phyloP scores from a whole-genome alignment of 371 early-diverging fungal genomes.

The Batkoa obscura region DNA sequence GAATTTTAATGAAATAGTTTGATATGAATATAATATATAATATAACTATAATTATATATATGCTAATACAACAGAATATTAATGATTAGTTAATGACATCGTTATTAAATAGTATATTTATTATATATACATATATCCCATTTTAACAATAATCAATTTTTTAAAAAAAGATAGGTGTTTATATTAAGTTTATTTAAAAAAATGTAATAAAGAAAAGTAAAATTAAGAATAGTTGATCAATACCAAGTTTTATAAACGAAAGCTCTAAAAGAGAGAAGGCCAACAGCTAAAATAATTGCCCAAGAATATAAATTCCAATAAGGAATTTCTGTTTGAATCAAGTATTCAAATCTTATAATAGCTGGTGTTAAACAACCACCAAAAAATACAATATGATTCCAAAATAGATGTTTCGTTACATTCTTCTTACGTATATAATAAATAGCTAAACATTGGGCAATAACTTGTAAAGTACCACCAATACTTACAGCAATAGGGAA shows the following conservation, averaged over 20 bases:
- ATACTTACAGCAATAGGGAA: not conserved
- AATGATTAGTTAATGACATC: no score
- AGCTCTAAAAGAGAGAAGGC: not conserved
- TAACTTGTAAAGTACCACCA: not conserved
- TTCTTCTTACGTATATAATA: not conserved
- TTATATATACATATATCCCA: no score
- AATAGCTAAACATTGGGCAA: not conserved
- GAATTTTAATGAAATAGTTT: no score
- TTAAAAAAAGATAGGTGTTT: no score
- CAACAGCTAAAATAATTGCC: not conserved
- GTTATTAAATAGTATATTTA: no score
- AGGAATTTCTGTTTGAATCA: not conserved
- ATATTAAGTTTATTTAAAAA: no score
- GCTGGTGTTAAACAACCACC: not conserved
- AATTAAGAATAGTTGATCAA: no score
- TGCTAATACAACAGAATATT: no score
- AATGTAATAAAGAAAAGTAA: no score
- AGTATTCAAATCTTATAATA: not conserved
- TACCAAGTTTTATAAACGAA: not conserved
- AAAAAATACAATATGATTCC: not conserved
- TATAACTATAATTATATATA: no score
- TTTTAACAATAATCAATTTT: no score
- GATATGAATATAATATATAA: no score
- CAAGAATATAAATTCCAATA: not conserved
- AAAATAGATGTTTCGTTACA: not conserved